These are phyloP conservation scores for Eucalyptus camaldulensis DNA, from an alignment of 345 rosid species.

Conservation along the genomic window DNA sequence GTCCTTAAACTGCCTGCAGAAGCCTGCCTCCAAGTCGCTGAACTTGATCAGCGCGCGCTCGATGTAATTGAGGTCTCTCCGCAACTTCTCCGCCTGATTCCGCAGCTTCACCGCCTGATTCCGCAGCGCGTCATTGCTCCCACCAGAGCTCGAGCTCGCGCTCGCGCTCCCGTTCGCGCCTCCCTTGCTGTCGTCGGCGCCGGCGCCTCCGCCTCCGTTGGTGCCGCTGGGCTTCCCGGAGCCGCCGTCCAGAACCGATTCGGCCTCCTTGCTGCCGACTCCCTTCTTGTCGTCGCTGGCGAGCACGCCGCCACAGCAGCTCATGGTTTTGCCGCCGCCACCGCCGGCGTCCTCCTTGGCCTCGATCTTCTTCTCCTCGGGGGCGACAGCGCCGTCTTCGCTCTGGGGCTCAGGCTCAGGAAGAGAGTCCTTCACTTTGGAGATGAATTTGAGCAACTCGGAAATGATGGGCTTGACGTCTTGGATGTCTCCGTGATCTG, in stretches of 20 bases:
- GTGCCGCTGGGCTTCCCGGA: fast-evolving
- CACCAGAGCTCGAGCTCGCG: not conserved
- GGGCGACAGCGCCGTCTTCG: not conserved
- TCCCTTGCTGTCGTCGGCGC: not conserved
- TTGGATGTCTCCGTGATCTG: fast-evolving
- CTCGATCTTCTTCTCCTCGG: fast-evolving
- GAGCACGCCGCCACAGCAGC: not conserved
- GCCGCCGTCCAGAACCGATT: fast-evolving
- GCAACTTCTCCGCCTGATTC: not conserved
- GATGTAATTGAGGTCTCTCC: not conserved
- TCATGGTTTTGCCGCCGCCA: not conserved
- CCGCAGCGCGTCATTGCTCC: fast-evolving
- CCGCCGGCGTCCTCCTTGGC: not conserved
- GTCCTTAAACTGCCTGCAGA: fast-evolving
- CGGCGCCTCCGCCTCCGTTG: not conserved
- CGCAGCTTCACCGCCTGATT: not conserved
- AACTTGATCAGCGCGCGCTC: not conserved
- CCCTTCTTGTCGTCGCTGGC: not conserved
- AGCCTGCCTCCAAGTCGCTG: fast-evolving
- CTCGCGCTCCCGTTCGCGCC: not conserved
- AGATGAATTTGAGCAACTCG: not conserved
- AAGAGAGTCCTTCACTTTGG: not conserved
- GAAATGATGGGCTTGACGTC: fast-evolving
- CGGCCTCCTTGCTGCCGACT: not conserved
- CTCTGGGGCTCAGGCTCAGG: not conserved